Evolutionary conservation across 2,329 filamentous ascomycete species (phyloP).

Genomic region (Exophiala mesophila): DNA sequence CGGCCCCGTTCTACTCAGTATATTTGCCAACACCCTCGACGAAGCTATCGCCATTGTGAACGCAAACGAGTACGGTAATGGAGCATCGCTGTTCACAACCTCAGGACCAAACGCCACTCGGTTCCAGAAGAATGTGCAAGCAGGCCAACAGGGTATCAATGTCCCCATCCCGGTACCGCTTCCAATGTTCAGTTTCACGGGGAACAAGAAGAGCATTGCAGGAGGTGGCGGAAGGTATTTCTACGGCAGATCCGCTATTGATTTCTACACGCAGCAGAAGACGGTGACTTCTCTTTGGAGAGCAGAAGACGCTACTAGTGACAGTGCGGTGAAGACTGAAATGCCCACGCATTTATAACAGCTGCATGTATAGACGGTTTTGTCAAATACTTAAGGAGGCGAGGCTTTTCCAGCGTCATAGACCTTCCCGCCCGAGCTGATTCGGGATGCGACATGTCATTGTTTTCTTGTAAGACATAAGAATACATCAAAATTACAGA

Average conservation of each 20-base stretch:
- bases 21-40: constrained; percentile 56
- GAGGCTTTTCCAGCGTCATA: no score
- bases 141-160: constrained; percentile 63
- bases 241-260: constrained; percentile 83
- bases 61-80: constrained; percentile 63
- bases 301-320: no score
- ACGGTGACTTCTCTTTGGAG: constrained; percentile 88
- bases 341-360: no score
- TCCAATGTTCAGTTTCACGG: constrained; percentile 59
- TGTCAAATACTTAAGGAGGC: no score
- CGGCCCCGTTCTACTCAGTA: constrained; percentile 59
- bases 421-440: no score
- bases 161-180: constrained; percentile 59
- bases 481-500: no score
- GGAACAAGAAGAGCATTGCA: constrained; percentile 81
- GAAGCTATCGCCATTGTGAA: constrained; percentile 62
- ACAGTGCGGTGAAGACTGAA: no score
- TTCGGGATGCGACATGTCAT: no score
- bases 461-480: no score
- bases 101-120: constrained; percentile 57
- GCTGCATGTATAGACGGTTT: no score
- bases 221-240: constrained; percentile 90
- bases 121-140: constrained; percentile 63
- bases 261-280: constrained; percentile 95
- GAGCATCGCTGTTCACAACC: constrained; percentile 59